Percentiles rank a stretch among this genome's conserved stretches.
phyloP scores from a whole-genome alignment of 1,139 yeast species.

The Debaryomyces singareniensis region DNA sequence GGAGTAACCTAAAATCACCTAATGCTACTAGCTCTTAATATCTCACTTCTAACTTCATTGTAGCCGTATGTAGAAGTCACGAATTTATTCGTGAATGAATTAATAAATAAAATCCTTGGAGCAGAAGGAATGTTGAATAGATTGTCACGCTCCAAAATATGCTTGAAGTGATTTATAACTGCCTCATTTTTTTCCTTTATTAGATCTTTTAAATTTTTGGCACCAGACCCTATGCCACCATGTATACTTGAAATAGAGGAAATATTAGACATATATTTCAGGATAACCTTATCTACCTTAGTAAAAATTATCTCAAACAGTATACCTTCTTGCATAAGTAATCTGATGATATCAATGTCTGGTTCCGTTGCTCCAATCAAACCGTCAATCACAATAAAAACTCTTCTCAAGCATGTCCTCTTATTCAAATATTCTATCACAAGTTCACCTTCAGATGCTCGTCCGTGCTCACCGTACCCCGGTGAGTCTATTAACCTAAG shows the following conservation, averaged over 20 bases:
- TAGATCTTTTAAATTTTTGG: not conserved
- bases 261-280: constrained; percentile 13
- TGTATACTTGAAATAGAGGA: constrained; percentile 1
- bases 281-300: constrained; percentile 54
- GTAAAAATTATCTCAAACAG: constrained; percentile 74
- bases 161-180: constrained; percentile 17
- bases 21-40: constrained; percentile 28
- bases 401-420: constrained; percentile 48
- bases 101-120: constrained; percentile 31
- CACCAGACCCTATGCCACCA: too few species aligned
- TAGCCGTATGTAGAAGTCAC: constrained; percentile 24
- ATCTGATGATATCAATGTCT: constrained; percentile 49
- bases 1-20: constrained; percentile 4
- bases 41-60: constrained; percentile 28
- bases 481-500: constrained; percentile 76
- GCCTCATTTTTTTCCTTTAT: constrained; percentile 16
- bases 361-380: constrained; percentile 49
- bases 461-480: constrained; percentile 72
- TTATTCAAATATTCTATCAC: constrained; percentile 55
- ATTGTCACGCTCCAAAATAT: constrained; percentile 16
- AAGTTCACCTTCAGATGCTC: constrained; percentile 58
- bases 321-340: constrained; percentile 48
- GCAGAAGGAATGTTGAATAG: constrained; percentile 18
- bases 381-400: constrained; percentile 58
- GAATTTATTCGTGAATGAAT: constrained; percentile 18